Percentiles rank a stretch among this genome's conserved stretches.
phyloP scores from a whole-genome alignment of 2,329 filamentous ascomycete species.

The Apiospora malaysiana region DNA sequence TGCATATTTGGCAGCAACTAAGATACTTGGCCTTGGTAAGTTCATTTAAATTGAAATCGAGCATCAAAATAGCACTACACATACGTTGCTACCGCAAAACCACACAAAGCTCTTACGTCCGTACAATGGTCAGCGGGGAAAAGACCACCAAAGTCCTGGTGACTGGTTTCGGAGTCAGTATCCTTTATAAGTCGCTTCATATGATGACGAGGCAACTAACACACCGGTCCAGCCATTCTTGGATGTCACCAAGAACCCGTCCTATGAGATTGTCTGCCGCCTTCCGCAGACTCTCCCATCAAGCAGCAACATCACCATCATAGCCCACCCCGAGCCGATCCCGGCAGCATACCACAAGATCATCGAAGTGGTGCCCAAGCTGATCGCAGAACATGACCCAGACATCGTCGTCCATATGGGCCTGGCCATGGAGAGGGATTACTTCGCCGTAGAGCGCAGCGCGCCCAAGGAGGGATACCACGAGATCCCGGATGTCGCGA shows the following conservation, averaged over 20 bases:
- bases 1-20: not conserved
- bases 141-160: not conserved
- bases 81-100: not conserved
- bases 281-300: not conserved
- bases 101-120: not conserved
- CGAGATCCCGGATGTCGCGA: constrained; percentile 16
- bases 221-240: not conserved
- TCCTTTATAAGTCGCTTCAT: not conserved
- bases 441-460: constrained; percentile 20
- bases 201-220: not conserved
- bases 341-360: constrained; percentile 9
- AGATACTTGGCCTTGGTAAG: too few species aligned
- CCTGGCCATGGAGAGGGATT: constrained; percentile 19
- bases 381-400: constrained; percentile 21
- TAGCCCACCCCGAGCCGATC: constrained; percentile 20
- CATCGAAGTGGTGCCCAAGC: not conserved
- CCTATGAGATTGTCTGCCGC: constrained; percentile 19
- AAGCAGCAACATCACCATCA: constrained; percentile 10
- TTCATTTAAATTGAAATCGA: not conserved
- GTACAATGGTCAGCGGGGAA: not conserved
- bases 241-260: constrained; percentile 16
- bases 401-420: constrained; percentile 23
- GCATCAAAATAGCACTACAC: not conserved
- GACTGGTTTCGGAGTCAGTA: not conserved
- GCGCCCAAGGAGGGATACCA: constrained; percentile 21